Evolutionary conservation across 2,329 filamentous ascomycete genomes (phyloP).

Genomic region (Epichloe bromicola): DNA sequence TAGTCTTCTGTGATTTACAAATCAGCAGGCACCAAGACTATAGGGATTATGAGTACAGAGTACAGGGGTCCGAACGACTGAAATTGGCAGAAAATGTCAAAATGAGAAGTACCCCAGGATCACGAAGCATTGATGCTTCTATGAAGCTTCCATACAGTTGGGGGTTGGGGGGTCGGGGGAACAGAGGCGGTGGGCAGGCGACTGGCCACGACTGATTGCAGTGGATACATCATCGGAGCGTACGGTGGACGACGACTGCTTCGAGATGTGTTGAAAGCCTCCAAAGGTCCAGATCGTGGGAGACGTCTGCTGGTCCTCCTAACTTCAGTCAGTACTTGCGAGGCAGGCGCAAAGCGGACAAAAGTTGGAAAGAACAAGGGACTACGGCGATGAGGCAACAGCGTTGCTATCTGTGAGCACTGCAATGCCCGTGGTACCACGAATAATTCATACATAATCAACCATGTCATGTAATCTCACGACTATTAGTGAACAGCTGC

Average conservation of each 20-base stretch:
- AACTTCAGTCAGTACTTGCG: neutral
- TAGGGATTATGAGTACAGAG: too few relatives aligned
- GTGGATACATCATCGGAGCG: slow-evolving; percentile 1
- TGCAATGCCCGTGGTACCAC: too few relatives aligned
- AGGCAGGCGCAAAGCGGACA: neutral
- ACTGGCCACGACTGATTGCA: neutral
- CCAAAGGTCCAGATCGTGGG: neutral
- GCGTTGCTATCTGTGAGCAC: too few relatives aligned
- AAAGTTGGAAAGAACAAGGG: neutral
- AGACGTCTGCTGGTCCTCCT: neutral
- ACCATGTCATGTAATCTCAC: too few relatives aligned
- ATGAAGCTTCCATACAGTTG: slow-evolving; percentile 8
- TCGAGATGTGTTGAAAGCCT: too few relatives aligned
- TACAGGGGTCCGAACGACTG: too few relatives aligned
- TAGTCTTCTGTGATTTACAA: too few relatives aligned
- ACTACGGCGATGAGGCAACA: too few relatives aligned
- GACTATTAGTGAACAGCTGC: too few relatives aligned
- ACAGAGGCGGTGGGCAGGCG: neutral
- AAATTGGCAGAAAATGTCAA: neutral
- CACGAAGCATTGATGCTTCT: slow-evolving; percentile 6
- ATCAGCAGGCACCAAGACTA: too few relatives aligned
- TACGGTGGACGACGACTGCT: neutral
- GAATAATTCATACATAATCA: too few relatives aligned
- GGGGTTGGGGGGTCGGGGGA: slow-evolving; percentile 3
- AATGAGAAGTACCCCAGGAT: neutral